Conservation (phyloP, 176 grass and related monocot species). For the Olyra latifolia region DNA sequence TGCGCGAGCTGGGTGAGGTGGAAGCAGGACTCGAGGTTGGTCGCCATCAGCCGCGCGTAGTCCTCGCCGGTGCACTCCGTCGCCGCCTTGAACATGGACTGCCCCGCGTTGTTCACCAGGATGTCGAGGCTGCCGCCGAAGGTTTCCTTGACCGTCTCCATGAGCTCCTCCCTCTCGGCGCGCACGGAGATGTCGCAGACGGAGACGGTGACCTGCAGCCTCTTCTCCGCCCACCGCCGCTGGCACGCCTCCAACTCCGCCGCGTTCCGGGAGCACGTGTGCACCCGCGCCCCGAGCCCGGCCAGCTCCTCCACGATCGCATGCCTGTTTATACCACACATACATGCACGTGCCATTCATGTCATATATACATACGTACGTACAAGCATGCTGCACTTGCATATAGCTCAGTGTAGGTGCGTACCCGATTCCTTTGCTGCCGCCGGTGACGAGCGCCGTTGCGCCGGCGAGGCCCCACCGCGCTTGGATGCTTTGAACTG, state of each 20-base stretch:
- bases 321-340: not conserved
- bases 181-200: conserved; percentile 44
- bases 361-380: not conserved
- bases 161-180: conserved; percentile 25
- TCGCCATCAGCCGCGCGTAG: conserved; percentile 19
- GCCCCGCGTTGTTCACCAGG: conserved; percentile 42
- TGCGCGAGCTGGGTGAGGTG: conserved; percentile 47
- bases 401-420: not conserved
- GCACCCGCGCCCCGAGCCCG: conserved; percentile 21
- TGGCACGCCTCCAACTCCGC: conserved; percentile 39
- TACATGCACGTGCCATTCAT: no score
- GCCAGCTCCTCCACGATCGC: conserved; percentile 50
- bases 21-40: conserved; percentile 47
- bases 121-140: conserved; percentile 47
- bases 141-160: not conserved
- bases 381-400: not conserved
- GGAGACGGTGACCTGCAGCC: conserved; percentile 10
- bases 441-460: conserved; percentile 48
- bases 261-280: conserved; percentile 38
- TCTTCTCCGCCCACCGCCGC: conserved; percentile 18
- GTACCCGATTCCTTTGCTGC: conserved; percentile 52
- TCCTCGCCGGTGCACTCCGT: conserved; percentile 28
- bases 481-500: not conserved
- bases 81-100: not conserved
- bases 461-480: conserved; percentile 37